phyloP scores from a whole-genome alignment of 441 rosid species.

The Adansonia grandidieri region DNA sequence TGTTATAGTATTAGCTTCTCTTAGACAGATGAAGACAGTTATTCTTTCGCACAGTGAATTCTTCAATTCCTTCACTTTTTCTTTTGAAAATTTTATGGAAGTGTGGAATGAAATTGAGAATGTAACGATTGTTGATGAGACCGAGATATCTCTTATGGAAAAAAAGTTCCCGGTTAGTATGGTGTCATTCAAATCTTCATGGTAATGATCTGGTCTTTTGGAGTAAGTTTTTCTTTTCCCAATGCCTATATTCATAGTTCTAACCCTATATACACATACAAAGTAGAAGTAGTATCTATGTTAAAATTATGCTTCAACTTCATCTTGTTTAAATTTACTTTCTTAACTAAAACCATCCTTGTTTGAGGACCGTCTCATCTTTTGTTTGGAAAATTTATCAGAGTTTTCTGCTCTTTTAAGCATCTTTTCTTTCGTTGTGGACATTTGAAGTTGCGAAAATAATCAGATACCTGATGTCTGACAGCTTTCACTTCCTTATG shows the following conservation, averaged over 20 bases:
- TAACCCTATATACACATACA: neutral
- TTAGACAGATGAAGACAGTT: neutral
- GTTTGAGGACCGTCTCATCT: neutral
- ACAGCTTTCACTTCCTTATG: neutral
- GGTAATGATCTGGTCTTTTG: neutral
- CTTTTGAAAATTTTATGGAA: neutral
- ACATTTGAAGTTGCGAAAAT: neutral
- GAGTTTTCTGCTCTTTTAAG: neutral
- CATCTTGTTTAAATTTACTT: neutral
- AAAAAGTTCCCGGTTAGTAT: neutral
- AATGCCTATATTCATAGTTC: neutral
- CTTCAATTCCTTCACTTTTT: neutral
- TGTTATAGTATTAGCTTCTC: slow-evolving; percentile 1
- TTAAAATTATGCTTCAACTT: neutral
- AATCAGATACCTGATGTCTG: neutral
- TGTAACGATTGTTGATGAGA: neutral
- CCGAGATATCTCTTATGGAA: neutral
- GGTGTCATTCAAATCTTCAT: neutral
- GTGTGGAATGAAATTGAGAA: neutral
- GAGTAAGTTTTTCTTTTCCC: neutral
- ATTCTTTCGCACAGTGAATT: neutral
- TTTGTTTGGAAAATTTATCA: neutral
- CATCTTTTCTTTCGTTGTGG: neutral
- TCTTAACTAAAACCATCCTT: neutral
- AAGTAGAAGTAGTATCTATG: neutral